Conservation (phyloP, 495 filamentous ascomycete species). For the Aspergillus saccharolyticus region DNA sequence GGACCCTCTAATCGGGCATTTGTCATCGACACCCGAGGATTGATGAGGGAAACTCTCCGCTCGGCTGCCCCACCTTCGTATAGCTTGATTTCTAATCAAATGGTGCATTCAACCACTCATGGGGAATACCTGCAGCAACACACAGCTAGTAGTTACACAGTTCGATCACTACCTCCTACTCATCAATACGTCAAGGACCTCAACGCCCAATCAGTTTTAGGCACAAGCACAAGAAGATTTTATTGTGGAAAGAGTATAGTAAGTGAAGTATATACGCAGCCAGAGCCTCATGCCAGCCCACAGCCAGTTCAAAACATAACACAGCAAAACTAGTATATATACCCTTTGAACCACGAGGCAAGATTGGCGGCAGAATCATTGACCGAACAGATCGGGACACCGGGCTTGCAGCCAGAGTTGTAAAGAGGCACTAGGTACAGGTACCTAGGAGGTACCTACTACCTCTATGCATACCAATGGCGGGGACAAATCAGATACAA, state of each 20-base stretch:
- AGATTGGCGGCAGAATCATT: not conserved
- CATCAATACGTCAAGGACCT: too few relatives aligned
- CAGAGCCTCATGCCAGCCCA: not conserved
- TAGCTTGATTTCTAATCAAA: conserved; percentile 4
- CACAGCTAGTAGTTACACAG: not conserved
- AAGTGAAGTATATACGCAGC: not conserved
- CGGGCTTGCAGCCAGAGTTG: not conserved
- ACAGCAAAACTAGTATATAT: not conserved
- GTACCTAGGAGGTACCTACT: too few relatives aligned
- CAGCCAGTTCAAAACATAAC: not conserved
- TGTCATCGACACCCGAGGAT: not conserved
- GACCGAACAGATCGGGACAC: not conserved
- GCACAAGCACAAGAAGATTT: not conserved
- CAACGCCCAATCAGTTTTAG: not conserved
- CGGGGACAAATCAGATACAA: not conserved
- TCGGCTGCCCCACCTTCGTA: not conserved
- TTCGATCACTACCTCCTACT: too few relatives aligned
- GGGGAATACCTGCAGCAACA: too few relatives aligned
- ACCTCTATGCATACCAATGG: not conserved
- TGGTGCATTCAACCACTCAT: too few relatives aligned
- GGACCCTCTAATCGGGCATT: not conserved
- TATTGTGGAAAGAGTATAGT: not conserved
- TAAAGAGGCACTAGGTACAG: not conserved
- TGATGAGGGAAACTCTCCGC: not conserved
- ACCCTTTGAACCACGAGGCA: not conserved